Evolutionary conservation across 352 stramenopile genomes (phyloP), one percentile per base, ranked within the genome.

Genomic region (Phytophthora hybrid): DNA sequence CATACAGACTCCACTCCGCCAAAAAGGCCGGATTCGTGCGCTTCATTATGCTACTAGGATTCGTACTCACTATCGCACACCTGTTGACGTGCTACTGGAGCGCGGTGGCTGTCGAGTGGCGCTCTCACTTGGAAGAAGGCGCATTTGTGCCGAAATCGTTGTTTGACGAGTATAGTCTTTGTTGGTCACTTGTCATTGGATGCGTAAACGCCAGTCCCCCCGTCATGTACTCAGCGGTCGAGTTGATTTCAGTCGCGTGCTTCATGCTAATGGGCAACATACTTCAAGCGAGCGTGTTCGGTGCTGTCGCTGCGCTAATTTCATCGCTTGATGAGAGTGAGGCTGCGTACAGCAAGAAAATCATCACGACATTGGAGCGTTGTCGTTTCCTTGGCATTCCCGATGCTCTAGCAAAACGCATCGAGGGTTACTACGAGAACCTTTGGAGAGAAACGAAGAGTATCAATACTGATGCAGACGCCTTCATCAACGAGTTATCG

Each of bases 401-500:
- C 0, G 79, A 90, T 23, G 59, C 68, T 26, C 79, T 91, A 1
- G 67, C 78, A 1, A 78, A 76, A 10, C 82, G 85, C 23, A 91
- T 93, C 51, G 80, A 76, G 26, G 79, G 76, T 4, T 91, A 88
- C 65, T 91, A 91, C 49, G 83, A 93, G 59, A 85, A 91, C 52
- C 47, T 93, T 2, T 93, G 88, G 63, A 79, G 84, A 8, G 83
- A 93, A 47, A 93, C 82, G 3, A 88, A 89, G 51, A 91, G 81
- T 31, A 59, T 90, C 19, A 90, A 77, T 34, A 65, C 73, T 8
- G 84, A 93, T 31, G 83, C 80, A 21, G 85, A 94, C 69, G 65
- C 83, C 8, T 94, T 94, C 58, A 94, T 93, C 72, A 92, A 89
- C 63, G 85, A 94, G 52, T 58, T 94, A 11, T 93, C 84, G 4